Conservation (phyloP, 306 rosid species). For the Fragaria ananassa region DNA sequence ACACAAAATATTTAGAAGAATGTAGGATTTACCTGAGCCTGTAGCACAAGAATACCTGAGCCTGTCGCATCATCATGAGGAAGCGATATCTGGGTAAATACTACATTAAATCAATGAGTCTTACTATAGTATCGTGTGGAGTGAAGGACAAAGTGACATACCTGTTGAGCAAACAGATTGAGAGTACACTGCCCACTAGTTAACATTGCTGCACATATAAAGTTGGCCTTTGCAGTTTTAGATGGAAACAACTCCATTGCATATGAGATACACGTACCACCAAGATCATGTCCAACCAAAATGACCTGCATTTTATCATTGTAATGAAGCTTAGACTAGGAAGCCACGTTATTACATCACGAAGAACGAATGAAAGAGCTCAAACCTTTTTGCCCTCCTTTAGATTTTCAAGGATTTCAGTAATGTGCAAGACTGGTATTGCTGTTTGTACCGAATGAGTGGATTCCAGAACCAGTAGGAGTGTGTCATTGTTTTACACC, state of each 20-base stretch:
- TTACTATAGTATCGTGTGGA: neutral
- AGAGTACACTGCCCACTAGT: conserved; percentile 64
- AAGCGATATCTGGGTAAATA: neutral
- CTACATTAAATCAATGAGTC: neutral
- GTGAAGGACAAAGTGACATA: conserved; percentile 16
- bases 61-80: conserved; percentile 37
- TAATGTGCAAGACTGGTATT: conserved; percentile 58
- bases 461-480: conserved; percentile 72
- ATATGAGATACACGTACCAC: conserved; percentile 71
- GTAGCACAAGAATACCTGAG: conserved; percentile 54
- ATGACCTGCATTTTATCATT: conserved; percentile 44
- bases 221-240: conserved; percentile 63
- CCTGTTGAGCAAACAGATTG: conserved; percentile 69
- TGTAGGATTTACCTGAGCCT: conserved; percentile 37
- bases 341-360: neutral
- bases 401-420: conserved; percentile 52
- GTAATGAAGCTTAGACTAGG: neutral
- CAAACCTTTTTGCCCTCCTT: conserved; percentile 59
- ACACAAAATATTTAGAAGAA: neutral
- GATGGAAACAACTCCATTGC: conserved; percentile 69
- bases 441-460: conserved; percentile 54
- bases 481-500: conserved; percentile 83
- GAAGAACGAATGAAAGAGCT: neutral
- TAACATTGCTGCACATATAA: conserved; percentile 72
- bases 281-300: conserved; percentile 84